Base-by-base conservation (phyloP, 2,329 filamentous ascomycete genomes). In the Xylaria digitata region DNA sequence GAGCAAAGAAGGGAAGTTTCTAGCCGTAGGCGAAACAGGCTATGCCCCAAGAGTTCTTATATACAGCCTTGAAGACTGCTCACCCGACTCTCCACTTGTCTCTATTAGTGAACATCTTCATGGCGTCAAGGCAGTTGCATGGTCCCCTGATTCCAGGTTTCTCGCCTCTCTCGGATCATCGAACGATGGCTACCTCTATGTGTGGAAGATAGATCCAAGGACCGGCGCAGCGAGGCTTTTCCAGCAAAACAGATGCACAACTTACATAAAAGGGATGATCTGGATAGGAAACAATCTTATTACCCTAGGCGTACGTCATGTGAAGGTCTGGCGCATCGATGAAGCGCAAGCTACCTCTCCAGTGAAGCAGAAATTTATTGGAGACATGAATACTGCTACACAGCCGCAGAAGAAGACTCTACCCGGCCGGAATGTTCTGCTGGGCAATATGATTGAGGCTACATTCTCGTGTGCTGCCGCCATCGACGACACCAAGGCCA, bases 1-100 rank as follows among this genome's bases (percentile, higher is more conserved):
- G 71, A 97, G 94, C 76, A 89, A 90, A 0, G 94, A 97, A 80
- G 94, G 92, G 37, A 91, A 88, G 73, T 96, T 92, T 76, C 84
- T 99, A 59, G 96, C 95, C 8, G 92, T 98, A 2, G 96, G 96
- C 74, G 96, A 99, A 86, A 97, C 94, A 3, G 96, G 96, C 23
- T 97, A 98, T 79, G 92, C 91, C 60, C 96, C 96, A 6, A 87
- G 96, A 60, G 93, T 99, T 23, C 84, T 98, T 64, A 90, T 99
- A 61, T 99, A 97, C 80, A 93, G 89, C 37, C 89, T 96, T 5
- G 87, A 92, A 73, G 94, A 97, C 75, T 86, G 86, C 42, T 92
- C 92, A 1, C 91, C 90, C 2, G 94, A 98, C 74, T 86, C 86
- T 0, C 96, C 96, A 2, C 84, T 97, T 6, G 92, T 94, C 2